Percentiles rank a stretch among this genome's conserved stretches.
Evolutionary conservation across 1,139 yeast genomes (phyloP).

Genomic region (Suhomyces choctaworum): DNA sequence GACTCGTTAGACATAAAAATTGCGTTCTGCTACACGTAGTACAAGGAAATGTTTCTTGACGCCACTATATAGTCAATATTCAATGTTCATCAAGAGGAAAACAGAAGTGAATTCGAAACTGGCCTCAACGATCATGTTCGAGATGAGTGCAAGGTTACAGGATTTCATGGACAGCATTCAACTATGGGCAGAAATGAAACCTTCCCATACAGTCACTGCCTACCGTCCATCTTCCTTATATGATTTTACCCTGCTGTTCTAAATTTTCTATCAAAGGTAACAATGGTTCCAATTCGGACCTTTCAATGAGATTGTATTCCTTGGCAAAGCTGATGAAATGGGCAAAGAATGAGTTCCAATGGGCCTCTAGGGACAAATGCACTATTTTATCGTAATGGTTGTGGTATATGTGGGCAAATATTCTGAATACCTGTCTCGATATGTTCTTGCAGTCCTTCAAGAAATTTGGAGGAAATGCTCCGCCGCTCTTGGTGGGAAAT

Average conservation of each 20-base stretch:
- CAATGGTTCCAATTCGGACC: constrained; percentile 77
- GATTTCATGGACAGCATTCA: no score
- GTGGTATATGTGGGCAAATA: constrained; percentile 94
- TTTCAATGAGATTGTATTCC: constrained; percentile 79
- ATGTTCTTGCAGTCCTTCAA: constrained; percentile 82
- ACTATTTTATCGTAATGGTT: constrained; percentile 91
- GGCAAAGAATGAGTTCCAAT: constrained; percentile 98
- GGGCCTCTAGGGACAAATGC: constrained; percentile 91
- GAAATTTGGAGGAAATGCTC: constrained; percentile 88
- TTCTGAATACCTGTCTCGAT: constrained; percentile 87
- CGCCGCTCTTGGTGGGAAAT: constrained; percentile 92
- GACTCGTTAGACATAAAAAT: no score
- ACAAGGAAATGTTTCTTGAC: no score
- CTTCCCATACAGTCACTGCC: no score
- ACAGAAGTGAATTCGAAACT: no score
- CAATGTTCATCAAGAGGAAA: no score
- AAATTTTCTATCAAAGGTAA: constrained; percentile 72
- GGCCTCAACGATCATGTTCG: no score
- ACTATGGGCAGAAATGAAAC: no score
- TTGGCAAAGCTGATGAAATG: constrained; percentile 86
- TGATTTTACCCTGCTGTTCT: constrained; percentile 83
- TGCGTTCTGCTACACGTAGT: no score
- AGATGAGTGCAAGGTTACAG: no score
- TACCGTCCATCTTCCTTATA: no score
- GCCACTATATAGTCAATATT: no score